phyloP scores from a whole-genome alignment of 208 protist genomes.

The Sergeia podlipaevii region DNA sequence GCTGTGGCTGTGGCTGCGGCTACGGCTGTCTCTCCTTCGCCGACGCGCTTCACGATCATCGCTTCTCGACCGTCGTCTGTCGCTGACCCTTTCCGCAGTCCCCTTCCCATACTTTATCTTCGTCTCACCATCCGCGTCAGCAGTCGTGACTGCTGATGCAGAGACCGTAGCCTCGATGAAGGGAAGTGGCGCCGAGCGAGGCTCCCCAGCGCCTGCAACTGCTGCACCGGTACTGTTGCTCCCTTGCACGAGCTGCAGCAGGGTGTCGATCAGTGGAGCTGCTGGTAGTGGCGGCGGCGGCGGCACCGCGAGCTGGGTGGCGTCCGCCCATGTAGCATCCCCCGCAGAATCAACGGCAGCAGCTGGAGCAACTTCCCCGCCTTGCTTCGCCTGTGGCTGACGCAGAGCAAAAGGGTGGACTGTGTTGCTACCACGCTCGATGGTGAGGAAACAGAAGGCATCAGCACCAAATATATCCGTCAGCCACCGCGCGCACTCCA shows the following conservation, averaged over 20 bases:
- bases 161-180: conserved; percentile 5
- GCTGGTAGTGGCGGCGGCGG: not conserved
- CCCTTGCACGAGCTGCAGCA: not conserved
- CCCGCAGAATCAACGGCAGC: not conserved
- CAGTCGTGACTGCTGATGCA: conserved; percentile 4
- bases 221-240: not conserved
- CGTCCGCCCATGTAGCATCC: too few species aligned
- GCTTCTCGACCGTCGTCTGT: too few species aligned
- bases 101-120: conserved; percentile 1
- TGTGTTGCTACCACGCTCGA: conserved; percentile 22
- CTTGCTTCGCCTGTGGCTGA: not conserved
- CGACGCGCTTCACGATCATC: not conserved
- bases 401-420: conserved; percentile 25
- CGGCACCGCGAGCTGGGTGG: too few species aligned
- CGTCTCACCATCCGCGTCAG: conserved; percentile 5
- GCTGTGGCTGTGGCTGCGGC: conserved; percentile 8
- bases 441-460: conserved; percentile 44
- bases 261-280: not conserved
- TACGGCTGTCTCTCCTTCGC: not conserved
- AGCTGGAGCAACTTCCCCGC: not conserved
- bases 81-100: not conserved
- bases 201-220: conserved; percentile 2
- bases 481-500: conserved; percentile 34
- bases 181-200: too few species aligned
- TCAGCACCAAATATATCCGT: conserved; percentile 45